Evolutionary conservation across 331 rosid genomes (phyloP), one percentile per base, ranked within the genome.

Genomic region (Phaseolus coccineus): DNA sequence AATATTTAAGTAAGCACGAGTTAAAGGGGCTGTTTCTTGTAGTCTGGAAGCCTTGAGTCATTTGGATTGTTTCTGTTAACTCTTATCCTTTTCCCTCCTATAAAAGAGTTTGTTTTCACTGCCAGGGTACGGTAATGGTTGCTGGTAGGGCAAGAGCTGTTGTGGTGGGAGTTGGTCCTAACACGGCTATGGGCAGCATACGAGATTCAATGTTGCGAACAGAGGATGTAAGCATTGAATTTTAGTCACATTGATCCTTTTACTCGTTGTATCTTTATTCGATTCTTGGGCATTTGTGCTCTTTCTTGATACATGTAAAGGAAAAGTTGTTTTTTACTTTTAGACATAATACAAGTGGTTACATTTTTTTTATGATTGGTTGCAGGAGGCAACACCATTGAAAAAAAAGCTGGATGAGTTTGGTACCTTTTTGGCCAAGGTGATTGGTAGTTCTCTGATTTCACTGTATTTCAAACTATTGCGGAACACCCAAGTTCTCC

Each of bases 361-460:
- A 46, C 48, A 40, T 74, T 86, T 86, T 19, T 88, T 42, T 65
- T 78, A 66, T 76, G 73, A 77, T 76, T 81, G 65, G 33, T 84
- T 90, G 80, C 91, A 95, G 99, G 99, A 95, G 88, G 97, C 11
- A 71, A 95, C 99, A 8, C 99, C 98, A 14, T 81, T 95, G 92
- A 95, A 95, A 86, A 95, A 93, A 90, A 95, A 95, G 92, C 83
- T 95, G 85, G 99, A 95, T 3, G 99, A 93, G 58, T 95, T 95
- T 81, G 99, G 99, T 76, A 91, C 98, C 77, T 95, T 95, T 85
- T 84, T 95, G 85, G 99, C 99, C 82, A 95, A 95, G 98, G 99
- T 95, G 84, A 87, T 76, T 87, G 55, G 84, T 67, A 72, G 35
- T 76, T 30, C 47, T 71, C 70, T 81, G 63, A 50, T 74, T 40